Base-by-base conservation (phyloP, 2,329 filamentous ascomycete genomes). In the Juglanconis oblonga region DNA sequence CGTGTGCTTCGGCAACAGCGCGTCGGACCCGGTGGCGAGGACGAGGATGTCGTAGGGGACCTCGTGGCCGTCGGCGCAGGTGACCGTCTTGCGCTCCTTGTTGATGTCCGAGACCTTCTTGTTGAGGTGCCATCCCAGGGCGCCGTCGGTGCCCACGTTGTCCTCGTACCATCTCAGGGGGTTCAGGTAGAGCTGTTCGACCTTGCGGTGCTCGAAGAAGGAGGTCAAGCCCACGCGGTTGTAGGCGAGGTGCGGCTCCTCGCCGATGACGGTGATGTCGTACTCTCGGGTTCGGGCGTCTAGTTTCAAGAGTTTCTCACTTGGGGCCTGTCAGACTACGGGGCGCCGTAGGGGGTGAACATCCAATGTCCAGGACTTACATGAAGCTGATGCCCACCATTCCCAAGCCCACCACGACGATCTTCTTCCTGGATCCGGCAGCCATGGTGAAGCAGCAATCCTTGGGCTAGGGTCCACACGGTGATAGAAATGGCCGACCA, bases 361-460 rank as follows among this genome's bases (percentile, higher is more conserved):
- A 38, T 13, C 36, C n/a, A 29, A 7, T 32, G 5, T 9, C 3
- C 14, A 9, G 35, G 9, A 80, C 88, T 81, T 76, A 94, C 90
- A 96, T 91, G 72, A 96, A 94, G 47, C 90, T 87, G 66, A 95
- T 89, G 44, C 89, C 91, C 49, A 97, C 92, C 93, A 97, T 97
- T 2, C 92, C 92, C 74, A 97, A 75, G 9, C 92, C 92, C 44
- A 96, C 91, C 42, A 96, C 87, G 2, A 96, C 91, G 40, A 96
- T 76, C 69, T 82, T 87, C 72, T 90, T 91, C 63, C 85, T 77
- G 62, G 76, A 62, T 10, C 58, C 64, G 47, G 51, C 64, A 3
- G 69, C 63, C 80, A 90, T 64, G 17, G 17, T 17, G 17, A 17
- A n/a, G 13, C 7, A 45, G 8, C 2, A 14, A 45, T 24, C 29